Base-by-base conservation (phyloP, 1,284 basidiomycete species). In the Wallemia ichthyophaga region DNA sequence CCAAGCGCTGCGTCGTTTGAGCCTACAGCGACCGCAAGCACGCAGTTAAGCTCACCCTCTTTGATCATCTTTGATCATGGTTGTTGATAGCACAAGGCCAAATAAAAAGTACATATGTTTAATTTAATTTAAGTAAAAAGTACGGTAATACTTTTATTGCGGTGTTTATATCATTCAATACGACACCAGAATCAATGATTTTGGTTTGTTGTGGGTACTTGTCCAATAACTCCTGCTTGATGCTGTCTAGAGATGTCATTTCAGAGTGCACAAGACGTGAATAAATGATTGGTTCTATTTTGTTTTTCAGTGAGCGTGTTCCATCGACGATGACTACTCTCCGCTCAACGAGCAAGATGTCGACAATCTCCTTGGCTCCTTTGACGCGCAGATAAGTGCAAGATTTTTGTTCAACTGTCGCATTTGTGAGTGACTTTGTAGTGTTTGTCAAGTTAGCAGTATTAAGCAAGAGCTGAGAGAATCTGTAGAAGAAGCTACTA, bases 1-100 rank as follows among this genome's bases (percentile, higher is more conserved):
- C 2, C 64, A 66, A 54, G 61, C 37, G n/a, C 37, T 48, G 11
- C n/a, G n/a, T 48, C n/a, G n/a, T 11, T 48, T 17, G 7, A 31
- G 28, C 7, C 17, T 17, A 31, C 7, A 7, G 28, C 28, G 17
- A 7, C 28, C 7, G 7, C 7, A 31, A 31, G 17, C 28, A 31
- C 28, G 17, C 28, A 7, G n/a, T n/a, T n/a, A n/a, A 31, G 17
- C 28, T 31, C 28, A 48, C 37, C 37, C 37, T 48, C 37, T 48
- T 19, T 48, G 37, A 48, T 48, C 37, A 48, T 48, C 37, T 5
- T 17, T 21, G 37, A 48, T 48, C 37, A 48, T 48, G 11, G 37
- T 21, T 5, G n/a, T 13, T 7, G 28, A 31, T 31, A 31, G 17
- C 7, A 31, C 7, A 31, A 17, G 28, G 7, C 28, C 17, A 7